Percentiles rank a stretch among this genome's conserved stretches.
These are phyloP conservation scores for Colletotrichum tamarilloi DNA, from an alignment of 2,329 filamentous ascomycete genomes.

Conservation along the genomic window DNA sequence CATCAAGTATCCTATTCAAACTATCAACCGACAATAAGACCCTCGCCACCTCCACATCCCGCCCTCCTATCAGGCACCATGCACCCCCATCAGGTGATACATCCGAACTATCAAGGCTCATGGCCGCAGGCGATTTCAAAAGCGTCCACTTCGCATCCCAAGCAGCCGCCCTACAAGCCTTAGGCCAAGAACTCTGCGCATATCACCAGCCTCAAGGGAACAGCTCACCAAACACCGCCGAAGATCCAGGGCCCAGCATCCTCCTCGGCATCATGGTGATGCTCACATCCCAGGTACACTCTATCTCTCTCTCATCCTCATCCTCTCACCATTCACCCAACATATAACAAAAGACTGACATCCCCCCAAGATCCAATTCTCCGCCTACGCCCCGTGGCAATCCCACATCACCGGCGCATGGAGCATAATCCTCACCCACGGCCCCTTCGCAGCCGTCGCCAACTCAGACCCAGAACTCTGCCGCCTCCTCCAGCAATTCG, in stretches of 20 bases:
- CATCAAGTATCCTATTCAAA: not conserved
- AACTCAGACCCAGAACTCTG: not conserved
- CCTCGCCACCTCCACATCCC: not conserved
- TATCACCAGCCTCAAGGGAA: not conserved
- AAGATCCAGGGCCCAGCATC: not conserved
- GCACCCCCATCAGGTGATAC: not conserved
- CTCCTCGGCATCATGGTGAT: constrained; percentile 8
- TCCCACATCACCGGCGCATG: not conserved
- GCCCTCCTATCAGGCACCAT: not conserved
- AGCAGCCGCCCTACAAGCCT: not conserved
- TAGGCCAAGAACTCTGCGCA: not conserved
- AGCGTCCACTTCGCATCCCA: constrained; percentile 5
- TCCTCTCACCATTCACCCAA: too few relatives aligned
- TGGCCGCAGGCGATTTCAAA: not conserved
- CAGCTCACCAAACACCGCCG: not conserved
- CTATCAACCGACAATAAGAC: not conserved
- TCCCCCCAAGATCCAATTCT: not conserved
- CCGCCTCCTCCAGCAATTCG: not conserved
- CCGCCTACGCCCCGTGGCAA: constrained; percentile 18
- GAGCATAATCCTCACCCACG: not conserved
- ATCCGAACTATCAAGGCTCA: not conserved
- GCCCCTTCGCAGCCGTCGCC: not conserved
- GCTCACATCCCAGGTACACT: constrained; percentile 9
- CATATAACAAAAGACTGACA: not conserved
- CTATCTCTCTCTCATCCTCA: not conserved